Base-by-base conservation (phyloP, 306 rosid species). In the Hylodesmum podocarpum region DNA sequence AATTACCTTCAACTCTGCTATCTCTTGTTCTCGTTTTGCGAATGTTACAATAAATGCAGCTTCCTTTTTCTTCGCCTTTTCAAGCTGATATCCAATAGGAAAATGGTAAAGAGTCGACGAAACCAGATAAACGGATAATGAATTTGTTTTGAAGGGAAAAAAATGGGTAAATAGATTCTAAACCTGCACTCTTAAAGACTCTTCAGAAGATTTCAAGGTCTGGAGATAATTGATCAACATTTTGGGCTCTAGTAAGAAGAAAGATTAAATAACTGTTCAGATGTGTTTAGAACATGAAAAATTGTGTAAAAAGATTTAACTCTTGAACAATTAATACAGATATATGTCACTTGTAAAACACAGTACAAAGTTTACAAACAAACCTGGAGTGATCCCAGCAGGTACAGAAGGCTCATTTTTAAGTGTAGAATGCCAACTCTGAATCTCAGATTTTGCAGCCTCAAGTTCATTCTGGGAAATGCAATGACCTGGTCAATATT, bases 21-120 rank as follows among this genome's bases (percentile, higher is more conserved):
- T 89, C 87, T 91, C 97, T 81, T 94, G 97, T 80, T 91, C 98
- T 65, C 93, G 91, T 78, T 91, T 94, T 18, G 98, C 96, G 85
- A 91, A 91, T 33, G 98, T 91, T 64, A 91, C 92, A 59, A 94
- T 88, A 80, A 91, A 94, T 5, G 97, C 94, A 39, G 97, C 94
- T 85, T 94, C 98, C 87, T 94, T 94, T 85, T 90, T 94, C 89
- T 90, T 91, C 7, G 96, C 91, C 69, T 91, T 94, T 75, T 90
- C 98, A 82, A 94, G 89, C 98, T 94, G 83, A 75, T n/a, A 78
- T 81, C 86, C 87, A 66, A 82, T 78, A 79, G 25, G 13, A 66
- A 76, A 46, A 18, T n/a, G 40, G 36, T 24, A 78, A 19, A 21
- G 33, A 43, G 49, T 75, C 46, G 61, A 73, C 21, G 57, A 76